These are phyloP conservation scores for Daldinia vernicosa DNA, from an alignment of 495 filamentous ascomycete genomes.

Conservation along the genomic window DNA sequence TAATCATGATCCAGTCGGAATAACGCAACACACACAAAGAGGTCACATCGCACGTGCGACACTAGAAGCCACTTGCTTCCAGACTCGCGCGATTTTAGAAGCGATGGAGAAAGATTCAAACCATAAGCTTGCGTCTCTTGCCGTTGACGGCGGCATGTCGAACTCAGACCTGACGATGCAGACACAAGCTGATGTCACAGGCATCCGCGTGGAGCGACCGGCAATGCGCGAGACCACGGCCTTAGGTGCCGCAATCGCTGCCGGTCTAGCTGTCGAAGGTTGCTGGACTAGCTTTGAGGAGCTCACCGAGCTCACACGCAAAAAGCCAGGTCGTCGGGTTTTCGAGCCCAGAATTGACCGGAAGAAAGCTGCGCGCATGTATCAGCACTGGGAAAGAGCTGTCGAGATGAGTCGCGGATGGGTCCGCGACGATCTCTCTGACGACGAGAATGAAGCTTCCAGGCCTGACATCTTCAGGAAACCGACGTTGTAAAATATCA, in stretches of 20 bases:
- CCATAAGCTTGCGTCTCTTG: slow-evolving; percentile 76
- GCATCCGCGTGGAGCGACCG: slow-evolving; percentile 87
- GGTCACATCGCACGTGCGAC: slow-evolving; percentile 95
- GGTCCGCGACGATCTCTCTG: slow-evolving; percentile 54
- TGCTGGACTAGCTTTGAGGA: slow-evolving; percentile 85
- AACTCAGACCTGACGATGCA: slow-evolving; percentile 97
- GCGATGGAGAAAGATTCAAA: slow-evolving; percentile 94
- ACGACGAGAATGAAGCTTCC: slow-evolving; percentile 12
- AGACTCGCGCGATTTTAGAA: slow-evolving; percentile 92
- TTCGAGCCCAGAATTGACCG: slow-evolving; percentile 73
- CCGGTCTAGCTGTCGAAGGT: slow-evolving; percentile 79
- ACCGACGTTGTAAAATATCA: slow-evolving; percentile 31
- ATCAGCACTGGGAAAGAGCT: slow-evolving; percentile 82
- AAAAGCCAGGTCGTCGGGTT: slow-evolving; percentile 74
- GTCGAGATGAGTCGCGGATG: slow-evolving; percentile 92
- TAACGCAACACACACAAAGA: slow-evolving; percentile 88
- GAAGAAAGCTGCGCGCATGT: slow-evolving; percentile 72
- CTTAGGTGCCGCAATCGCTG: slow-evolving; percentile 92
- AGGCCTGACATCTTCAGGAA: slow-evolving; percentile 34
- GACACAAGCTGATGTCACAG: slow-evolving; percentile 90
- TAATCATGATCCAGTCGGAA: slow-evolving; percentile 67
- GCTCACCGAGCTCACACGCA: slow-evolving; percentile 71
- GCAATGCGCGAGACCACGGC: slow-evolving; percentile 94
- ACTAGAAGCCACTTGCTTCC: slow-evolving; percentile 93
- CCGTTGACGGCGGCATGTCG: slow-evolving; percentile 94